Base-by-base conservation (phyloP, 2,329 filamentous ascomycete genomes). In the Exophiala calicioides region DNA sequence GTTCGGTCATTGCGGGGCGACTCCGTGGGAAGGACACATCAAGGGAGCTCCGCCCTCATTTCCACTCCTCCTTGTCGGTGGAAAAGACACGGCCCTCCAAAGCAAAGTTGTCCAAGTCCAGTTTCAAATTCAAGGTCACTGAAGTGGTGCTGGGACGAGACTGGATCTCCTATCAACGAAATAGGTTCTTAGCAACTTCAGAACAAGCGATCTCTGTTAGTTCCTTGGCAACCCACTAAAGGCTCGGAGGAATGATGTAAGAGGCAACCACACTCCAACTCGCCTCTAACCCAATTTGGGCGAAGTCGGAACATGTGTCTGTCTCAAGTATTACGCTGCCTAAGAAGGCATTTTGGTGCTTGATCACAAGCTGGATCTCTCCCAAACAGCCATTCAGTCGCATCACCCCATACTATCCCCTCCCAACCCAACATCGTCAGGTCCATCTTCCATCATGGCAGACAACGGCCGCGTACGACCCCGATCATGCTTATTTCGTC, bases 311-410 rank as follows among this genome's bases (percentile, higher is more conserved):
- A 42, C 43, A 47, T 47, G 44, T 47, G 48, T 47, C 19, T n/a
- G 48, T 52, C 33, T 52, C 48, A 48, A 36, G 31, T 33, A 48
- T 35, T 31, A 30, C 39, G 37, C 38, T 53, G 50, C 46, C 46
- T 50, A 35, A 27, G 27, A 36, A n/a, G n/a, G n/a, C n/a, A n/a
- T n/a, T n/a, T n/a, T n/a, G n/a, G n/a, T n/a, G n/a, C n/a, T 24
- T 26, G 24, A 13, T 37, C 34, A 37, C 10, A 8, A 37, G 16
- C 13, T 33, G 6, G 7, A n/a, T 6, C 15, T 33, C 31, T 13
- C 10, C 7, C 31, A 19, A 21, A 18, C 12, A 36, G 19, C 9
- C n/a, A 27, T n/a, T n/a, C 23, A 30, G 8, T 31, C 39, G 34
- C 18, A 31, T 34, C 31, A 19, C 33, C 29, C 8, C 16, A n/a